phyloP scores from a whole-genome alignment of 306 rosid genomes.

The Cicer arietinum region DNA sequence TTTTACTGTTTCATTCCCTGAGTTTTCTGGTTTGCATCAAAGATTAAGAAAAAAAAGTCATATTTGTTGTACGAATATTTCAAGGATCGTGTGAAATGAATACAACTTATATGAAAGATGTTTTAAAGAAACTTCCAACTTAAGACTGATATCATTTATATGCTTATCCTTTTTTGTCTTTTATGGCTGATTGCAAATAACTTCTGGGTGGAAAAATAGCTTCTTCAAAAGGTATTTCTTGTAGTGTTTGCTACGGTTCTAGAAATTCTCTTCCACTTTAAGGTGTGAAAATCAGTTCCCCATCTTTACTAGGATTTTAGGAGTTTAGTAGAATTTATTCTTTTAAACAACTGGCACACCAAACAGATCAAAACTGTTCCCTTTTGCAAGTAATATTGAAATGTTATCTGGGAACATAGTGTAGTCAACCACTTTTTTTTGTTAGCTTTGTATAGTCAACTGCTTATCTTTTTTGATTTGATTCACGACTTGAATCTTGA shows the following conservation, averaged over 20 bases:
- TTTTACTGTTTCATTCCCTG: no score
- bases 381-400: background rate
- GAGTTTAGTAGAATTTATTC: background rate
- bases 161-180: constrained; percentile 10
- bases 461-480: background rate
- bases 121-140: constrained; percentile 23
- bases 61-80: constrained; percentile 20
- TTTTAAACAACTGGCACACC: background rate
- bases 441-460: background rate
- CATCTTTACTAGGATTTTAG: background rate
- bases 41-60: background rate
- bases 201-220: constrained; percentile 13
- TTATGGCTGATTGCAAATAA: constrained; percentile 17
- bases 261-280: constrained; percentile 12
- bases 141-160: constrained; percentile 32
- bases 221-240: constrained; percentile 1
- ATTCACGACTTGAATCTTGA: background rate
- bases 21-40: no score
- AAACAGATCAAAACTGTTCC: background rate
- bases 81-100: constrained; percentile 7
- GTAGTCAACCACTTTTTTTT: no score
- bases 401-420: constrained; percentile 1
- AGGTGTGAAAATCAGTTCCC: background rate
- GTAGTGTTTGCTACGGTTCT: constrained; percentile 10
- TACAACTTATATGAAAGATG: constrained; percentile 9